Conservation (phyloP, 2,329 filamentous ascomycete species). For the Pyricularia grisea region DNA sequence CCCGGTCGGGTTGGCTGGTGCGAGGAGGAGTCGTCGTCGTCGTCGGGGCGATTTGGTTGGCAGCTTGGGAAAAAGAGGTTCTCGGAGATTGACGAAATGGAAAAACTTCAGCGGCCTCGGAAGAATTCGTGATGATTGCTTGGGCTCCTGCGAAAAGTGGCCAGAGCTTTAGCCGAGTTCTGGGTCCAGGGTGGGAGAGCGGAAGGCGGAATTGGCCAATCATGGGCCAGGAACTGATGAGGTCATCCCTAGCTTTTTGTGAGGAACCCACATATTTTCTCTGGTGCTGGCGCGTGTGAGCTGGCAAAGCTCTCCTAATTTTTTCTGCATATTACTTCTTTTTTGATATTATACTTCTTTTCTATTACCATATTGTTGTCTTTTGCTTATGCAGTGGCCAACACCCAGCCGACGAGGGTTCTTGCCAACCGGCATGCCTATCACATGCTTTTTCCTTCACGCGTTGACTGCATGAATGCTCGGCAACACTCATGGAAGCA, state of each 20-base stretch:
- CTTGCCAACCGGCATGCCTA: background rate
- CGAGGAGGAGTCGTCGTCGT: background rate
- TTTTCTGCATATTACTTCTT: background rate
- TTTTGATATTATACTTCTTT: background rate
- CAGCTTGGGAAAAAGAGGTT: background rate
- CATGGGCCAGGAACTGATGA: slow-evolving; percentile 10
- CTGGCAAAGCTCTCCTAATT: background rate
- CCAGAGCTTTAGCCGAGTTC: slow-evolving; percentile 12
- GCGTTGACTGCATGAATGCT: background rate
- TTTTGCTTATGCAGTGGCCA: background rate
- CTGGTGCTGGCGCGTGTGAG: background rate
- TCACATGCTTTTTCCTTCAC: background rate
- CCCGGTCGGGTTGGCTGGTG: slow-evolving; percentile 3
- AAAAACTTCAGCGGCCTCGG: slow-evolving; percentile 20
- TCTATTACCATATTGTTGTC: background rate
- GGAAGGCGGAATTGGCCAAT: slow-evolving; percentile 10
- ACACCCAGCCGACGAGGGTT: background rate
- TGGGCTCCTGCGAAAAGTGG: slow-evolving; percentile 11
- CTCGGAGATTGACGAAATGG: slow-evolving; percentile 15
- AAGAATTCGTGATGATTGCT: slow-evolving; percentile 18
- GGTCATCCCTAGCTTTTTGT: background rate
- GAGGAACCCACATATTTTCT: background rate
- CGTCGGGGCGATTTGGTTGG: slow-evolving; percentile 8
- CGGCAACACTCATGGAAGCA: background rate
- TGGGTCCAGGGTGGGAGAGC: slow-evolving; percentile 6